Conservation (phyloP, 129 eudicot species). For the Chrysanthemum makinoi region DNA sequence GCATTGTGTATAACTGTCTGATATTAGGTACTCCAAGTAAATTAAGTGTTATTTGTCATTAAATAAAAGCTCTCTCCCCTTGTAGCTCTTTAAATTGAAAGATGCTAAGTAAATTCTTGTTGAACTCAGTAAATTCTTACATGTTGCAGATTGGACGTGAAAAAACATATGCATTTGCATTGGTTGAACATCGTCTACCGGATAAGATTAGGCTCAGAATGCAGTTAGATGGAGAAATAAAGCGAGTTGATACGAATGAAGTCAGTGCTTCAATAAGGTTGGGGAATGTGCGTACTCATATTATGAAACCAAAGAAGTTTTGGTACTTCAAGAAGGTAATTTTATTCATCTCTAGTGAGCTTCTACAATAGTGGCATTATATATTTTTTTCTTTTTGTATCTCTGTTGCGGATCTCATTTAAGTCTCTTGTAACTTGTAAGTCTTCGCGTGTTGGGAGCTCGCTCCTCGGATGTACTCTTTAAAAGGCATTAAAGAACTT, state of each 20-base stretch:
- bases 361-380: background rate
- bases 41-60: background rate
- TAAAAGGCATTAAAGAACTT: too few species aligned
- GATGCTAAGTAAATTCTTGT: background rate
- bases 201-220: conserved; percentile 70
- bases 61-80: background rate
- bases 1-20: background rate
- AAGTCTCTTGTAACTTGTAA: too few species aligned
- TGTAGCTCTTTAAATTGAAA: background rate
- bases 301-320: conserved; percentile 35
- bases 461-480: too few species aligned
- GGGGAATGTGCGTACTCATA: conserved; percentile 48
- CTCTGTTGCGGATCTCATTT: background rate
- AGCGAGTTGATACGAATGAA: conserved; percentile 39
- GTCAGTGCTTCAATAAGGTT: conserved; percentile 50
- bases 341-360: conserved; percentile 1
- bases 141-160: conserved; percentile 62
- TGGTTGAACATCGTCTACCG: conserved; percentile 77
- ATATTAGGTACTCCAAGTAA: background rate
- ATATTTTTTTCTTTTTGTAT: background rate
- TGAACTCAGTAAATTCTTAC: background rate
- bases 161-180: conserved; percentile 78
- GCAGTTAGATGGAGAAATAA: conserved; percentile 64
- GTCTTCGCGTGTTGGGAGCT: too few species aligned
- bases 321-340: conserved; percentile 61